phyloP scores from a whole-genome alignment of 257 asterid genomes.

The Ilex asprella region DNA sequence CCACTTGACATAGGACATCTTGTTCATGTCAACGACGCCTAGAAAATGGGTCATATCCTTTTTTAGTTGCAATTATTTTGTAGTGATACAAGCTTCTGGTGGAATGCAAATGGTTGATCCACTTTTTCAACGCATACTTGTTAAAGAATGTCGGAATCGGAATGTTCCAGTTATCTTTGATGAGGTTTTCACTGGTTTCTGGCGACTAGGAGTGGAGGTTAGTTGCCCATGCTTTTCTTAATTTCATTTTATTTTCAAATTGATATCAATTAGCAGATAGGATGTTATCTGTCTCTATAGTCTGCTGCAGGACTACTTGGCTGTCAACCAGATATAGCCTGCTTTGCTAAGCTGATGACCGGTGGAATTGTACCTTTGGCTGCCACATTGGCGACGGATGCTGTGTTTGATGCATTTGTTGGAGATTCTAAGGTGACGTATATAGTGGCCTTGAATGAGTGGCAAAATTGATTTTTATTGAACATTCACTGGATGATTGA shows the following conservation, averaged over 20 bases:
- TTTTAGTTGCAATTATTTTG: conserved; percentile 18
- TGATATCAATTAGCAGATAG: conserved; percentile 8
- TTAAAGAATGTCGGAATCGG: conserved; percentile 60
- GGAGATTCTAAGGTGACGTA: conserved; percentile 84
- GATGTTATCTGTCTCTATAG: conserved; percentile 29
- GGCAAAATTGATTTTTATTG: not conserved
- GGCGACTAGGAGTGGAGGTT: conserved; percentile 98
- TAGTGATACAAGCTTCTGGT: conserved; percentile 94
- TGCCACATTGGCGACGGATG: conserved; percentile 76
- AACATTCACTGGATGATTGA: not conserved
- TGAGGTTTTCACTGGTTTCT: conserved; percentile 96
- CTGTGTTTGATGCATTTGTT: conserved; percentile 68
- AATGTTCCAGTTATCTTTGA: conserved; percentile 90
- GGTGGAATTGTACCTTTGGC: conserved; percentile 97
- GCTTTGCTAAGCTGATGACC: conserved; percentile 93
- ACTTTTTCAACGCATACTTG: conserved; percentile 83
- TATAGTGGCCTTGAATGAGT: conserved; percentile 4
- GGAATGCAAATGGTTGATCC: conserved; percentile 98
- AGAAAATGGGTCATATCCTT: conserved; percentile 3
- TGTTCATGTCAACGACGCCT: not conserved
- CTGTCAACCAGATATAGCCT: conserved; percentile 90
- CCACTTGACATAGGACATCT: too few species aligned
- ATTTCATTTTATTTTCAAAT: conserved; percentile 3
- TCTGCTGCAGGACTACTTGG: conserved; percentile 81
- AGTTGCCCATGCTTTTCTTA: conserved; percentile 14